A percentile compares a stretch with the other conserved stretches of the same genome.
phyloP scores from a whole-genome alignment of 257 asterid species.

The Salvia splendens region DNA sequence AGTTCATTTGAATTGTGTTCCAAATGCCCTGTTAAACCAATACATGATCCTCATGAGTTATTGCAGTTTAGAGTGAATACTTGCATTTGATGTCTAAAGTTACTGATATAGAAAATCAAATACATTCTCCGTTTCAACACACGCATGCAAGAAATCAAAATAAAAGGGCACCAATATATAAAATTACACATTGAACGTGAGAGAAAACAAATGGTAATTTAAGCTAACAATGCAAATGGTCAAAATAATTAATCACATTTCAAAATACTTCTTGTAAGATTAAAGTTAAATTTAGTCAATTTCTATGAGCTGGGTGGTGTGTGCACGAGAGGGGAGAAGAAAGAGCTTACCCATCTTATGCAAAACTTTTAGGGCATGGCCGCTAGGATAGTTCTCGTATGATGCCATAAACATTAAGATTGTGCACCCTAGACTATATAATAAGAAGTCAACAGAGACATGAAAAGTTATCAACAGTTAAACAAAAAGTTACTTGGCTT shows the following conservation, averaged over 20 bases:
- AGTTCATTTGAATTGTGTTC: conserved; percentile 54
- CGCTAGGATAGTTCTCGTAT: conserved; percentile 91
- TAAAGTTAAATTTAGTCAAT: conserved; percentile 10
- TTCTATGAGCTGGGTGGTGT: conserved; percentile 1
- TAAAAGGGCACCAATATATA: background rate
- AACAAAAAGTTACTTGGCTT: conserved; percentile 31
- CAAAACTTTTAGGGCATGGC: conserved; percentile 69
- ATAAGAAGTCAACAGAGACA: conserved; percentile 45
- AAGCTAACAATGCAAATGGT: too few species aligned
- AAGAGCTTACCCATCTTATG: conserved; percentile 68
- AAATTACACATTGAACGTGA: too few species aligned
- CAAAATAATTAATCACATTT: too few species aligned
- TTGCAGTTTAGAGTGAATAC: conserved; percentile 16
- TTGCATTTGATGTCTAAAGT: conserved; percentile 6
- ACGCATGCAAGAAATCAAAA: background rate
- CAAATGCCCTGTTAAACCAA: conserved; percentile 50
- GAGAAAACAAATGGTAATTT: background rate
- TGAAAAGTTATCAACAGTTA: conserved; percentile 17
- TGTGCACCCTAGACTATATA: conserved; percentile 86
- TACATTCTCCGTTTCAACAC: conserved; percentile 5
- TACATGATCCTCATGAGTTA: conserved; percentile 7
- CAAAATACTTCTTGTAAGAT: background rate
- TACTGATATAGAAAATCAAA: conserved; percentile 12
- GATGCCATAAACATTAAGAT: conserved; percentile 74
- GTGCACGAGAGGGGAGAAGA: conserved; percentile 26